phyloP scores from a whole-genome alignment of 345 rosid genomes.

The Populus tremula region DNA sequence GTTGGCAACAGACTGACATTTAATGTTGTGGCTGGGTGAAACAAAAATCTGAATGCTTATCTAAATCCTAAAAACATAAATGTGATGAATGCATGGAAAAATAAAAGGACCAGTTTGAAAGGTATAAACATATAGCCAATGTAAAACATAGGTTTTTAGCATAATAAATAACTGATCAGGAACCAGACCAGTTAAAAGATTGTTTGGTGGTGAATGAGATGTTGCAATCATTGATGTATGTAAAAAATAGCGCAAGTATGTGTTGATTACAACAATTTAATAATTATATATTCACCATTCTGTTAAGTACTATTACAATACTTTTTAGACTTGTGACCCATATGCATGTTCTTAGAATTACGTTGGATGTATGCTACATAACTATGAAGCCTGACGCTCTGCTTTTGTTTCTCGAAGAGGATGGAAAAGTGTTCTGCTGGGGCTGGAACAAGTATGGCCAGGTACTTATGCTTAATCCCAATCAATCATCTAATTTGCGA shows the following conservation, averaged over 20 bases:
- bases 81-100: neutral
- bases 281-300: neutral
- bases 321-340: neutral
- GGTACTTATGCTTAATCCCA: slow-evolving; percentile 42
- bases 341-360: neutral
- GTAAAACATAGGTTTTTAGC: neutral
- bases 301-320: neutral
- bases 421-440: slow-evolving; percentile 80
- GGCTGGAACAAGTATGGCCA: slow-evolving; percentile 99
- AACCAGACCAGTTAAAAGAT: neutral
- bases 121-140: neutral
- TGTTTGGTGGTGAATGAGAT: neutral
- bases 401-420: slow-evolving; percentile 50
- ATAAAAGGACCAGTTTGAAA: neutral
- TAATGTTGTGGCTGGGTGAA: neutral
- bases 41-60: neutral
- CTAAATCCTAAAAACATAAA: neutral
- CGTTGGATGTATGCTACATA: neutral
- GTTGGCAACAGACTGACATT: neutral
- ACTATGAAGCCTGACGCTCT: neutral
- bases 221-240: neutral
- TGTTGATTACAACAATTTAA: neutral
- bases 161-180: neutral
- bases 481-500: neutral
- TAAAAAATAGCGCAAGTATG: neutral